Percentiles rank a stretch among this genome's conserved stretches.
phyloP scores from a whole-genome alignment of 1,139 yeast species.

The Yamadazyma siamensis region DNA sequence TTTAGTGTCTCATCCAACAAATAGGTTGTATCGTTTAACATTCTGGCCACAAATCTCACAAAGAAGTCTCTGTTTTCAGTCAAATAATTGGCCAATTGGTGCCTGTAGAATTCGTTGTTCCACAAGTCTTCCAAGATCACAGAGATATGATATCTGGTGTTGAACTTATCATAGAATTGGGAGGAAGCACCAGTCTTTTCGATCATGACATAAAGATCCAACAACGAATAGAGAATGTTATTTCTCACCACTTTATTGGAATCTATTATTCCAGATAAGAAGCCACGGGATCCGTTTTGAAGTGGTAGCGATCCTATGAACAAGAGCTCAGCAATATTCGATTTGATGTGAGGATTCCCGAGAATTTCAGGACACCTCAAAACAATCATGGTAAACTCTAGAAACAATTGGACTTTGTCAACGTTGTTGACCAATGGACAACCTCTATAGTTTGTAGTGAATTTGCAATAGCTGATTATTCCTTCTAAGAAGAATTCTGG shows the following conservation, averaged over 20 bases:
- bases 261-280: constrained; percentile 63
- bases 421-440: constrained; percentile 58
- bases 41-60: constrained; percentile 86
- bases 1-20: constrained; percentile 87
- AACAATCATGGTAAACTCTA: constrained; percentile 70
- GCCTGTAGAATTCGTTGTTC: constrained; percentile 66
- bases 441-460: constrained; percentile 54
- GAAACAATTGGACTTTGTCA: constrained; percentile 52
- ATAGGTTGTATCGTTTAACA: constrained; percentile 91
- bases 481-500: constrained; percentile 91
- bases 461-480: constrained; percentile 69
- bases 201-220: constrained; percentile 89
- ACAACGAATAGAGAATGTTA: constrained; percentile 73
- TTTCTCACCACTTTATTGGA: constrained; percentile 59
- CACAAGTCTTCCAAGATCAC: constrained; percentile 80
- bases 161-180: constrained; percentile 94
- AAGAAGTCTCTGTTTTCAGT: constrained; percentile 72
- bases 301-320: constrained; percentile 70
- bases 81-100: constrained; percentile 68
- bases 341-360: constrained; percentile 91
- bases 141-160: constrained; percentile 83
- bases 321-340: constrained; percentile 75
- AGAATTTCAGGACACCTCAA: constrained; percentile 82
- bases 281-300: constrained; percentile 63
- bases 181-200: constrained; percentile 95